Evolutionary conservation across 2,329 filamentous ascomycete species (phyloP), one percentile per base, ranked within the genome.

Genomic region (Davidsoniella neocaledoniae): DNA sequence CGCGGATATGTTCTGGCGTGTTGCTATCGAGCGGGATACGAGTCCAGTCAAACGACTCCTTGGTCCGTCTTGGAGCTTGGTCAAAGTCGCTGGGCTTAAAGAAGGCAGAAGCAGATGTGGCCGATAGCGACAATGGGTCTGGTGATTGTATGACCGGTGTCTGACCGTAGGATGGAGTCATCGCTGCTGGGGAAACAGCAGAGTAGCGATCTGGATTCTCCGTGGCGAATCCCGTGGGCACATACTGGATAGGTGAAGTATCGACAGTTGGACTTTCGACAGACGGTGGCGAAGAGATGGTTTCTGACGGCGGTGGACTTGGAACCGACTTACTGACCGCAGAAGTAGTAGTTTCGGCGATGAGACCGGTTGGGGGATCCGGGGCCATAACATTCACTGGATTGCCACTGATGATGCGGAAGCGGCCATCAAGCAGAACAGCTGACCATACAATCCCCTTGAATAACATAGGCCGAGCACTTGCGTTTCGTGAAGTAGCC

Each of bases 41-140:
- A 3, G 85, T 91, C 86, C 86, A 91, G 62, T 93, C 86, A 59
- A 88, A 90, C 29, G 26, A 55, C 43, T 46, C 14, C 43, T 46
- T 46, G 12, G 26, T 46, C n/a, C 23, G 25, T n/a, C 29, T 33
- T 33, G 12, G 29, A 12, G 8, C 29, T 4, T 33, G 29, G 8
- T 33, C 29, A 12, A 33, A 9, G 4, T 33, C 29, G 29, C 29
- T 5, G 12, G 29, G 29, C 2, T 33, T 9, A 5, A 33, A 33
- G 29, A 33, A 33, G 29, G 29, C 29, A 33, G 29, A 33, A 33
- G 29, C 29, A 33, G 29, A 33, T 12, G 10, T 29, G 3, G 26
- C 26, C 26, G 26, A 29, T 9, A 33, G 29, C 12, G 29, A 33
- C 12, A 33, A 33, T 33, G 29, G 12, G 29, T 33, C 29, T 1